Conservation (phyloP, 768 basidiomycete genomes). For the Phaeolepiota aurea region DNA sequence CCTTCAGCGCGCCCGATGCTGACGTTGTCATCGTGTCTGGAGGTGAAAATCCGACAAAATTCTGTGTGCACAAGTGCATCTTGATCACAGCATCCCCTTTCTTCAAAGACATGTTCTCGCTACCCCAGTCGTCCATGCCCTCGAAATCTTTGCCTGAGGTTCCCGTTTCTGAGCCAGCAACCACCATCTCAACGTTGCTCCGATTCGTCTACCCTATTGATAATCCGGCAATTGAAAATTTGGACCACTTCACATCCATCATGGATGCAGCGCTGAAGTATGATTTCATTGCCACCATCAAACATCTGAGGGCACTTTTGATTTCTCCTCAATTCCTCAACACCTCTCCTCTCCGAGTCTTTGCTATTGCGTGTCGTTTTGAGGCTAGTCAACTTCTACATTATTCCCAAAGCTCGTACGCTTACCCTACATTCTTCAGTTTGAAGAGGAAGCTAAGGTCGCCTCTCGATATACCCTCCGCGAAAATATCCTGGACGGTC, state of each 20-base stretch:
- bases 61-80: constrained; percentile 54
- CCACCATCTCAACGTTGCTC: constrained; percentile 39
- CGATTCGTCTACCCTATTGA: constrained; percentile 56
- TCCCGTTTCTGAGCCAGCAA: constrained; percentile 43
- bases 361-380: constrained; percentile 61
- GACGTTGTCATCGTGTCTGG: constrained; percentile 45
- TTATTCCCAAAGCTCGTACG: background rate
- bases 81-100: constrained; percentile 59
- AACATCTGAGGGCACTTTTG: constrained; percentile 41
- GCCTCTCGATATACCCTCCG: constrained; percentile 54
- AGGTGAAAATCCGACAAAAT: constrained; percentile 31
- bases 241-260: constrained; percentile 45
- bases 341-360: constrained; percentile 49
- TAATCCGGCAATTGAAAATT: constrained; percentile 38
- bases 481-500: constrained; percentile 44
- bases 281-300: constrained; percentile 41
- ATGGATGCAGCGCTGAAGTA: constrained; percentile 59
- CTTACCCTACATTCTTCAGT: background rate
- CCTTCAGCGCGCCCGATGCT: constrained; percentile 27
- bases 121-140: constrained; percentile 37
- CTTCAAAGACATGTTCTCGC: constrained; percentile 59
- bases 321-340: constrained; percentile 41
- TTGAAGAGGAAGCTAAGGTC: constrained; percentile 48
- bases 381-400: constrained; percentile 24
- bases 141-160: constrained; percentile 31